Evolutionary conservation across 495 filamentous ascomycete genomes (phyloP), one percentile per base, ranked within the genome.

Genomic region (Penicillium pancosmium): DNA sequence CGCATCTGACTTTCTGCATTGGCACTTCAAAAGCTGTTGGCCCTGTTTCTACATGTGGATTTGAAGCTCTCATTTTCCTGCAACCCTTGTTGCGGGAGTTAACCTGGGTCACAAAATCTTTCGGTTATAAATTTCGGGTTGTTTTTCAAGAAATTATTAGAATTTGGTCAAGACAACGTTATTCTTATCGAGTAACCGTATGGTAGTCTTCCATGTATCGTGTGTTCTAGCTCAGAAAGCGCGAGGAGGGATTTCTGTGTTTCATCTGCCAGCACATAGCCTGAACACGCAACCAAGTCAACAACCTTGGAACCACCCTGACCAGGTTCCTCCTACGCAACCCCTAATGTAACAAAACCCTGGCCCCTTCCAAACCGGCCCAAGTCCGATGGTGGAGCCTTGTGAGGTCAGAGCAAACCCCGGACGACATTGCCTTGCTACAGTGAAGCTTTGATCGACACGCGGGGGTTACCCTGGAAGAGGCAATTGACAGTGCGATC

Each of bases 401-500:
- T 9, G 50, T 21, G 18, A 55, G 21, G 33, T 55, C 19, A 47
- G 40, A 50, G 15, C 41, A 16, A 6, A 44, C 52, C 46, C 27
- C 46, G 27, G 23, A 55, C 11, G 10, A 40, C 40, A 16, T 36
- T 5, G 36, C 15, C 48, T 54, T 1, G 36, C 27, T 10, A 25
- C 15, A 33, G 15, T 41, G 50, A 59, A 59, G 57, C 52, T 60
- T 59, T 25, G 57, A 60, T 60, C 57, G 57, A 60, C 57, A 51
- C 46, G 35, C 57, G 52, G 49, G 52, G 52, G 19, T 19, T 33
- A 55, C 11, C 19, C 57, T 50, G 4, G 16, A 50, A 49, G 1
- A 18, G 57, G 51, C 25, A 60, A 60, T 51, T 12, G 21, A 16
- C 4, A n/a, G 15, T 44, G 18, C 47, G 57, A 60, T 60, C 52